These are phyloP conservation scores for Hysterangium stoloniferum DNA, from an alignment of 768 basidiomycete species.

Conservation along the genomic window DNA sequence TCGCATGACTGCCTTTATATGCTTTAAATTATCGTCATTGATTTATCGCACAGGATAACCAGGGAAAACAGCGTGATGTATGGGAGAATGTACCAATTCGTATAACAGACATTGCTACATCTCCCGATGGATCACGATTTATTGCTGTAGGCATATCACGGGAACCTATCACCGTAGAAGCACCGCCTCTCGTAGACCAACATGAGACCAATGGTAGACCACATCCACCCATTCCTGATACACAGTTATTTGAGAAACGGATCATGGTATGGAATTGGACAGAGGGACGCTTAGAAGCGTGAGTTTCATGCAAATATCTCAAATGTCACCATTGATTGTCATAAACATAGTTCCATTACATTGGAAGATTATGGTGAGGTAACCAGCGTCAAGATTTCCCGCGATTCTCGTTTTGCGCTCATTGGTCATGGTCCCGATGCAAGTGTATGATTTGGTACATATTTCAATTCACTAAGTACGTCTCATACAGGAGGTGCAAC, in stretches of 20 bases:
- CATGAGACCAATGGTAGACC: slow-evolving; percentile 1
- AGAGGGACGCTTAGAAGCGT: slow-evolving; percentile 64
- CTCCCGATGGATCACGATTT: slow-evolving; percentile 76
- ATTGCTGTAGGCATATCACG: slow-evolving; percentile 76
- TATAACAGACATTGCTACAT: slow-evolving; percentile 78
- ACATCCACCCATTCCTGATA: slow-evolving; percentile 6
- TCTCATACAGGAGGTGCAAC: slow-evolving; percentile 69
- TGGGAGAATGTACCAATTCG: slow-evolving; percentile 72
- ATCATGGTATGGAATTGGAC: slow-evolving; percentile 73
- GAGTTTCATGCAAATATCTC: slow-evolving; percentile 26
- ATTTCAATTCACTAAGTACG: slow-evolving; percentile 15
- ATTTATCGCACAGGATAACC: slow-evolving; percentile 46
- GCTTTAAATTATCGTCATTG: slow-evolving; percentile 11
- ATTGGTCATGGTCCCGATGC: slow-evolving; percentile 86
- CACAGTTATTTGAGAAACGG: slow-evolving; percentile 41
- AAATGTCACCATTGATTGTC: slow-evolving; percentile 9
- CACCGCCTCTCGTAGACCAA: neutral
- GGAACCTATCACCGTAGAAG: slow-evolving; percentile 11
- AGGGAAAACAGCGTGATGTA: slow-evolving; percentile 62
- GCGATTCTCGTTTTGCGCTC: slow-evolving; percentile 79
- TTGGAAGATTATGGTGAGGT: slow-evolving; percentile 60
- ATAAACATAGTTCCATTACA: slow-evolving; percentile 34
- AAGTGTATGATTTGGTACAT: slow-evolving; percentile 24
- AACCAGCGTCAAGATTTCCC: slow-evolving; percentile 81
- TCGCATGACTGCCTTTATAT: neutral